Evolutionary conservation across 78 protist genomes (phyloP), one percentile per base, ranked within the genome.

Genomic region (Monosiga brevicollis): DNA sequence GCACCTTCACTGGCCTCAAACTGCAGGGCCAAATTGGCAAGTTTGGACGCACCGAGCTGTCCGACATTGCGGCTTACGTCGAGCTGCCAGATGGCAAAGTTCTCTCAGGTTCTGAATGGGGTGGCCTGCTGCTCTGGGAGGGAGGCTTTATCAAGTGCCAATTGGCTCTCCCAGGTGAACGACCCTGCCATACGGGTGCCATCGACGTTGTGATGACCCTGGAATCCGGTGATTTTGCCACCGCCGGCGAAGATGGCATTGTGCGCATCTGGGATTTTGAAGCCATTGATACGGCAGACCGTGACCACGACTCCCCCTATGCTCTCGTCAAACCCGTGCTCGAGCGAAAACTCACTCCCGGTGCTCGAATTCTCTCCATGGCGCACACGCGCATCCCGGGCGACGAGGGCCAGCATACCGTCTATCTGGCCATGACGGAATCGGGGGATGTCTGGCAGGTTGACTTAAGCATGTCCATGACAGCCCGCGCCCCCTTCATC

Each of bases 1-100:
- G n/a, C 25, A 95, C 97, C 24, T 95, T 95, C 85, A 95, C 97
- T 0, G 97, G 97, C 0, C 93, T 91, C 77, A 87, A 86, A 81
- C 88, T 88, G 72, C 85, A 89, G 84, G 92, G 97, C 9, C 84
- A 49, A 1, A 84, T 91, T 54, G 97, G 97, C 23, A 92, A 92
- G 87, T 94, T 94, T 34, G 97, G 97, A n/a, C 82, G 29, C 37
- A 76, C 88, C 37, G 95, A 94, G 79, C 87, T 94, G 32, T 62
- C 90, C 1, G 95, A 94, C 83, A 81, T 94, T 42, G 11, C 83
- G 15, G 91, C 86, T 76, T 95, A 42, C 79, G 90, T 76, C n/a
- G 91, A 89, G 83, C 80, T 92, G 25, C 89, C 91, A 32, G 87
- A 82, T 62, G 93, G 93, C 42, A 86, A 86, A 54, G 88, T 87